Conservation (phyloP, 2,329 filamentous ascomycete genomes). For the Chaetomium sp. region DNA sequence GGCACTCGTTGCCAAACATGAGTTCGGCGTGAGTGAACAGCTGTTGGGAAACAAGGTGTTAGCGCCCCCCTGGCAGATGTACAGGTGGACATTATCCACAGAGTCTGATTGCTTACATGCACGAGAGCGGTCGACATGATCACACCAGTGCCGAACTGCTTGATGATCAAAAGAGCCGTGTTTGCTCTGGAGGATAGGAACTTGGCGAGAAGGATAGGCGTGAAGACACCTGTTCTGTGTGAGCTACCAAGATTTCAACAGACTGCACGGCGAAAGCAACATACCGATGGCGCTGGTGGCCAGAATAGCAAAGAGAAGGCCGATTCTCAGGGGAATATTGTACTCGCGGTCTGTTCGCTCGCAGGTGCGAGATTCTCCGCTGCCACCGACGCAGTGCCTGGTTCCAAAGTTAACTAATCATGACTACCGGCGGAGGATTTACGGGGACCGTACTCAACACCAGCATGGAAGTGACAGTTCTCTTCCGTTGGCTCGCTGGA, state of each 20-base stretch:
- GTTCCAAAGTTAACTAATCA: constrained; percentile 32
- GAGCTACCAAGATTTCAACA: background rate
- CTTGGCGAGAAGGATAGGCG: constrained; percentile 64
- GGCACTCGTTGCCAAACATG: constrained; percentile 71
- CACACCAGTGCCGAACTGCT: constrained; percentile 74
- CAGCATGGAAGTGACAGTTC: constrained; percentile 73
- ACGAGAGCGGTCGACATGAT: constrained; percentile 73
- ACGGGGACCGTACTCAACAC: constrained; percentile 62
- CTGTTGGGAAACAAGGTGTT: constrained; percentile 42
- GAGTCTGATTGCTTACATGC: constrained; percentile 51
- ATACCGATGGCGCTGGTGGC: constrained; percentile 60
- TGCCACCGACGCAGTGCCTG: constrained; percentile 61
- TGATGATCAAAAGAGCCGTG: constrained; percentile 44
- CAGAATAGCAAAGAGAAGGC: constrained; percentile 71
- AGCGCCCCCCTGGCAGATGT: background rate
- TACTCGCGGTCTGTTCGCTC: constrained; percentile 56
- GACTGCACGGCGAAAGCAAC: background rate
- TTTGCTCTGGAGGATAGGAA: constrained; percentile 49
- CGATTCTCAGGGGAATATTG: constrained; percentile 68
- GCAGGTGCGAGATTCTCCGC: constrained; percentile 47
- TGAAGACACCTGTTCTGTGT: constrained; percentile 56
- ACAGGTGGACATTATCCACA: background rate
- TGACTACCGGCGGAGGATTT: background rate
- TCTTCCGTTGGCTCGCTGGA: constrained; percentile 35
- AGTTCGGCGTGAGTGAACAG: constrained; percentile 72